Percentiles rank a stretch among this genome's conserved stretches.
Evolutionary conservation across 208 protist species (phyloP).

Genomic region (Spongospora subterranea): DNA sequence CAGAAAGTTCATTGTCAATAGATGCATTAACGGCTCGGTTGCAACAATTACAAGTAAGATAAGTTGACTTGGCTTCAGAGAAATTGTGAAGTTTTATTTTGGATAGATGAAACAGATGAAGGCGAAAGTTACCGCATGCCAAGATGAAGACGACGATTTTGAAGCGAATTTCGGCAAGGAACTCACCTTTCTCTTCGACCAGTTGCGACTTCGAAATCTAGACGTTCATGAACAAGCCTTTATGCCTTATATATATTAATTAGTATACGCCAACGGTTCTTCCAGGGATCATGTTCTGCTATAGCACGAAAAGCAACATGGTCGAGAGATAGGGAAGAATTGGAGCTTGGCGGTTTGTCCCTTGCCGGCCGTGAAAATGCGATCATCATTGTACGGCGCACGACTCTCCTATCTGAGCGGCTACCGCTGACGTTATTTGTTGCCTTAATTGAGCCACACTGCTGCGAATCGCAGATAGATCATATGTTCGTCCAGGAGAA

Average conservation of each 20-base stretch:
- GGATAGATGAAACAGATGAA: too few species aligned
- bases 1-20: too few species aligned
- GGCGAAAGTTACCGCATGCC: not conserved
- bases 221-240: not conserved
- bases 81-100: too few species aligned
- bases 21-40: too few species aligned
- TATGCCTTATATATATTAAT: not conserved
- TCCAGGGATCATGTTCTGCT: too few species aligned
- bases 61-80: too few species aligned
- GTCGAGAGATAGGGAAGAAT: too few species aligned
- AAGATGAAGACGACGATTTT: not conserved
- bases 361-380: too few species aligned
- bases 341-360: too few species aligned
- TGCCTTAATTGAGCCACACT: not conserved
- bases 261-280: too few species aligned
- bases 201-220: not conserved
- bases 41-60: too few species aligned
- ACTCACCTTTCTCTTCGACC: not conserved
- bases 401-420: constrained; percentile 5
- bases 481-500: not conserved
- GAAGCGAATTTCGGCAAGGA: not conserved
- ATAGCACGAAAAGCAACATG: too few species aligned
- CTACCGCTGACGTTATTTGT: not conserved
- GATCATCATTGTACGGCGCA: constrained; percentile 21
- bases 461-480: not conserved